These are phyloP conservation scores for Mantamonas sphyraenae DNA, from an alignment of 78 protist genomes.

Conservation along the genomic window DNA sequence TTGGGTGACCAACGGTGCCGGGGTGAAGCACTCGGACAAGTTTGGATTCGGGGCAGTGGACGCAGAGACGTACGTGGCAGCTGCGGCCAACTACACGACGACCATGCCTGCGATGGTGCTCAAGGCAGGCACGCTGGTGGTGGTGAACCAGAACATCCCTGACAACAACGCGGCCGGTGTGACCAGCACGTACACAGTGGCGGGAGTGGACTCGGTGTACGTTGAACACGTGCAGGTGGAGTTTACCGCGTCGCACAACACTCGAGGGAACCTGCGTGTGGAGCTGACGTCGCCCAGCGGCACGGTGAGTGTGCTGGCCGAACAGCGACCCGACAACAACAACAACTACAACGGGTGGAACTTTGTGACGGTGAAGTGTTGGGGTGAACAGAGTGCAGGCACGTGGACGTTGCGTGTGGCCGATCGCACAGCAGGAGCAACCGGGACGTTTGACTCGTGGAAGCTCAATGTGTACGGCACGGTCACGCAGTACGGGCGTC, in stretches of 20 bases:
- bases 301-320: not conserved
- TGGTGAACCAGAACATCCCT: no score
- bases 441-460: no score
- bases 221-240: conserved; percentile 10
- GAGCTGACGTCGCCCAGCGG: not conserved
- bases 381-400: conserved; percentile 18
- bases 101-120: no score
- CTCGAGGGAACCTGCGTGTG: conserved; percentile 7
- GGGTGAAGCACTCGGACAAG: not conserved
- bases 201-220: not conserved
- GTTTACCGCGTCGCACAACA: not conserved
- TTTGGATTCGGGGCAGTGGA: conserved; percentile 26
- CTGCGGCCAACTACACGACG: no score
- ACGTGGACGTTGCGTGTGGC: conserved; percentile 11
- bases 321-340: not conserved
- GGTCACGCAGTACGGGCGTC: no score
- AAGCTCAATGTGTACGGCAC: no score
- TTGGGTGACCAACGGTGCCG: conserved; percentile 3
- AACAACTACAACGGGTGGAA: conserved; percentile 9
- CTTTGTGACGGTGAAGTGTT: conserved; percentile 12
- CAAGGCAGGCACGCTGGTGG: no score
- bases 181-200: not conserved
- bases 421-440: no score
- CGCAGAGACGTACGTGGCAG: not conserved
- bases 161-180: not conserved